Conservation (phyloP, 805 yeast genomes). For the Wickerhamiella australiensis region DNA sequence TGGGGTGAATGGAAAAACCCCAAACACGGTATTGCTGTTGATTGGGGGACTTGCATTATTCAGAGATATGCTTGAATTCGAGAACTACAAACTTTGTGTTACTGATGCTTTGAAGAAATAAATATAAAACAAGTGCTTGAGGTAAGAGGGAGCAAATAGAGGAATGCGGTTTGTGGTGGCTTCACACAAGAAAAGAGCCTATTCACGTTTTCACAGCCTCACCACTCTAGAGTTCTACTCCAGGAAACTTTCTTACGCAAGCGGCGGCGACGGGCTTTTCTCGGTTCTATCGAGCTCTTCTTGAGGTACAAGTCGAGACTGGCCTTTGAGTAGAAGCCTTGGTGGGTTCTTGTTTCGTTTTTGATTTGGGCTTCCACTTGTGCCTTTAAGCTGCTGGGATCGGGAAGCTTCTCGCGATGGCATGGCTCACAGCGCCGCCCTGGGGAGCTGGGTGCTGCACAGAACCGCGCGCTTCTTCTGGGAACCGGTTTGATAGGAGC, state of each 20-base stretch:
- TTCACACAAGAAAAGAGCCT: not conserved
- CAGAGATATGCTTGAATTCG: too few relatives aligned
- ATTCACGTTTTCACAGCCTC: too few relatives aligned
- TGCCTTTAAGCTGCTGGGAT: not conserved
- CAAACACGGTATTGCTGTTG: too few relatives aligned
- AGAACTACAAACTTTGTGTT: too few relatives aligned
- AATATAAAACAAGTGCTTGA: too few relatives aligned
- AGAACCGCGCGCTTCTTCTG: not conserved
- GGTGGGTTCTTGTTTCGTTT: not conserved
- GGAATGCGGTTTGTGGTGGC: too few relatives aligned
- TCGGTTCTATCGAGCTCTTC: not conserved
- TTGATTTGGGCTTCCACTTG: not conserved
- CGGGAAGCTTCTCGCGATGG: not conserved
- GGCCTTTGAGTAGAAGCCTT: constrained; percentile 2
- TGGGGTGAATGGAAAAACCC: too few relatives aligned
- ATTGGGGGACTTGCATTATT: too few relatives aligned
- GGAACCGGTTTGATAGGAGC: not conserved
- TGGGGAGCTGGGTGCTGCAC: constrained; percentile 2
- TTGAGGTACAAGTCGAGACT: constrained; percentile 2
- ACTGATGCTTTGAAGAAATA: too few relatives aligned
- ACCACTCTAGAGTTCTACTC: constrained; percentile 3
- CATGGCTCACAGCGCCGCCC: constrained; percentile 8
- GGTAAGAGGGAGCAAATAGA: too few relatives aligned
- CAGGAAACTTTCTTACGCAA: not conserved
- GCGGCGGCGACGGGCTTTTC: not conserved